phyloP scores from a whole-genome alignment of 2,329 filamentous ascomycete genomes.

The Trichoderma gracile region DNA sequence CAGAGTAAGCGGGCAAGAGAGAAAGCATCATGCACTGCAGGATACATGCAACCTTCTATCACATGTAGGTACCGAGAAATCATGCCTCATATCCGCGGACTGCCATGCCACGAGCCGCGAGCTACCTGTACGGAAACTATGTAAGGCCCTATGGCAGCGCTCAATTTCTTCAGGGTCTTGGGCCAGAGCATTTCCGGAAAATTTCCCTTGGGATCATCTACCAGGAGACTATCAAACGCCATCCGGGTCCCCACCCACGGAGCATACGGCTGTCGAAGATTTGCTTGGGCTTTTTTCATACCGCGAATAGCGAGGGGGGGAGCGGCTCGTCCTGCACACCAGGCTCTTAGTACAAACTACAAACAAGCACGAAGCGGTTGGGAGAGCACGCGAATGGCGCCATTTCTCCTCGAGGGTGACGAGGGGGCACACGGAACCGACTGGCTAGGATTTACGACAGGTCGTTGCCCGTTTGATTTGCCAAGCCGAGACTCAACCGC shows the following conservation, averaged over 20 bases:
- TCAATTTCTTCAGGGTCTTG: slow-evolving; percentile 5
- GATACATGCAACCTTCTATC: too few relatives aligned
- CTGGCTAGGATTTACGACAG: neutral
- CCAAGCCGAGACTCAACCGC: slow-evolving; percentile 11
- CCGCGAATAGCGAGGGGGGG: slow-evolving; percentile 24
- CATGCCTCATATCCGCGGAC: slow-evolving; percentile 5
- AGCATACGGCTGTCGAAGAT: slow-evolving; percentile 14
- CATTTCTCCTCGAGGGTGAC: neutral
- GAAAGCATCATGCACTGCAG: too few relatives aligned
- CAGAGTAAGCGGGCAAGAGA: too few relatives aligned
- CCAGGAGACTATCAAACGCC: slow-evolving; percentile 16
- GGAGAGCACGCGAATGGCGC: slow-evolving; percentile 18
- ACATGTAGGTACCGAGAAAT: too few relatives aligned
- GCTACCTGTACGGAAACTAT: neutral
- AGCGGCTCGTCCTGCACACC: slow-evolving; percentile 3
- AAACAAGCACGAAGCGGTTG: neutral
- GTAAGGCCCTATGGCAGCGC: neutral
- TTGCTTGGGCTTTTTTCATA: slow-evolving; percentile 11
- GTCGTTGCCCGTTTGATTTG: neutral
- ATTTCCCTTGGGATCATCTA: slow-evolving; percentile 20
- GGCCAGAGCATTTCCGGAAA: slow-evolving; percentile 16
- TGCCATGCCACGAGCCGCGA: neutral
- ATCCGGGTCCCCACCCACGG: slow-evolving; percentile 16
- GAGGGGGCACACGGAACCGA: too few relatives aligned
- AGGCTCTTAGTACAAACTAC: neutral